These are phyloP conservation scores for Russula virescens DNA, from an alignment of 768 basidiomycete genomes.

Conservation along the genomic window DNA sequence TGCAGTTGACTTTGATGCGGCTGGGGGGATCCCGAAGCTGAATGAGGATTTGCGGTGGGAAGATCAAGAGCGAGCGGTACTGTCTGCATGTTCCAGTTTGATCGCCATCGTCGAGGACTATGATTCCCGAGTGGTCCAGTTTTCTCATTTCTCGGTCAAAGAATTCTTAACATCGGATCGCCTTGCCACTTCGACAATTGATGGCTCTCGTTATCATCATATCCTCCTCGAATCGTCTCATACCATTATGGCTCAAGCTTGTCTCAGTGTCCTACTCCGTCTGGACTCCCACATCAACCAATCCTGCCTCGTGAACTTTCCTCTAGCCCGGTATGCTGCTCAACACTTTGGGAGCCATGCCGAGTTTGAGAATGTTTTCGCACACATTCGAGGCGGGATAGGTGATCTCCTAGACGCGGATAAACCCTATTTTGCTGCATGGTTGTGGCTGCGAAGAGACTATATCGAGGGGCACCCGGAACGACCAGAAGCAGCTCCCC, in stretches of 20 bases:
- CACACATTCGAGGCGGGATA: neutral
- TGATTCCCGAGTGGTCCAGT: neutral
- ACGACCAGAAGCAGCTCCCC: neutral
- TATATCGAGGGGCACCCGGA: too few species aligned
- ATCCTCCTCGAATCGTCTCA: neutral
- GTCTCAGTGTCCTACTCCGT: neutral
- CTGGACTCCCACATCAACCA: neutral
- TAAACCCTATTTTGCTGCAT: neutral
- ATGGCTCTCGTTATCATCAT: neutral
- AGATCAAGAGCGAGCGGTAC: neutral
- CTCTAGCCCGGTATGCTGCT: neutral
- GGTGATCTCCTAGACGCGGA: neutral
- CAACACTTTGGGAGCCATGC: neutral
- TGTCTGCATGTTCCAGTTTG: neutral
- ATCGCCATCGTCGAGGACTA: neutral
- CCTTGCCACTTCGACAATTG: neutral
- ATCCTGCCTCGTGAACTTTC: neutral
- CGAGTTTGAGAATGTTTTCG: neutral
- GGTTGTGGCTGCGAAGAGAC: neutral
- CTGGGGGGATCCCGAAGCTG: neutral
- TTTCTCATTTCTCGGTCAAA: neutral
- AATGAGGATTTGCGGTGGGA: neutral
- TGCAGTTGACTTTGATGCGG: neutral
- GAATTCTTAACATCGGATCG: neutral
- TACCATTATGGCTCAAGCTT: neutral